Base-by-base conservation (phyloP, 2,329 filamentous ascomycete species). In the Aspergillus nomiae region DNA sequence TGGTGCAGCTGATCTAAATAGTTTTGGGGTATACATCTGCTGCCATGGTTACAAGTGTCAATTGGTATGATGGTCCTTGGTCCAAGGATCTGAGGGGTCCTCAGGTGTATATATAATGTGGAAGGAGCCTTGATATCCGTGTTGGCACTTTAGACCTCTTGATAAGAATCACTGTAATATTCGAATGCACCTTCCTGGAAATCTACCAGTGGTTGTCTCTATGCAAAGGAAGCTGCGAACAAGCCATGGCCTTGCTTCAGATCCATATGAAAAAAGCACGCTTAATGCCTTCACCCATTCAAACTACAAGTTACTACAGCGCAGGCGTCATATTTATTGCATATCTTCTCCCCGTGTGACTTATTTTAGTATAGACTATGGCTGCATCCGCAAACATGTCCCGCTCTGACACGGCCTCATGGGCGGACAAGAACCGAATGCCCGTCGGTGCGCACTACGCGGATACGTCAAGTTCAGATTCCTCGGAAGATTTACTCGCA, bases 401-500 rank as follows among this genome's bases (percentile, higher is more conserved):
- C 53, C 24, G 54, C 34, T 50, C 56, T 38, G 34, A 43, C 34
- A 54, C 54, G 19, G 45, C 43, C 14, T 50, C 36, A 32, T 54
- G 36, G 24, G 24, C 19, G 16, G 28, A 32, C 21, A 16, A 45
- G 32, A 54, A 43, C 5, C 46, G 14, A 41, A 28, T 21, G 9
- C n/a, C 26, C 21, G 24, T n/a, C 1, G 48, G 50, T n/a, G 21
- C n/a, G 8, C n/a, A n/a, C 9, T 26, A 36, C 24, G 51, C 34
- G 16, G 34, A 30, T 38, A 26, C 26, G 21, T 34, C 32, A 36
- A 54, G 34, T 28, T 36, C 51, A 34, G n/a, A 28, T 4, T 46
- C 32, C 21, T 55, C 51, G 4, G 63, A 65, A 45, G 45, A 58
- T 11, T 67, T 66, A 14, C 55, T 59, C 19, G 54, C 16, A 19